Evolutionary conservation across 2,329 filamentous ascomycete species (phyloP), one percentile per base, ranked within the genome.

Genomic region (Paramyrothecium roridum): DNA sequence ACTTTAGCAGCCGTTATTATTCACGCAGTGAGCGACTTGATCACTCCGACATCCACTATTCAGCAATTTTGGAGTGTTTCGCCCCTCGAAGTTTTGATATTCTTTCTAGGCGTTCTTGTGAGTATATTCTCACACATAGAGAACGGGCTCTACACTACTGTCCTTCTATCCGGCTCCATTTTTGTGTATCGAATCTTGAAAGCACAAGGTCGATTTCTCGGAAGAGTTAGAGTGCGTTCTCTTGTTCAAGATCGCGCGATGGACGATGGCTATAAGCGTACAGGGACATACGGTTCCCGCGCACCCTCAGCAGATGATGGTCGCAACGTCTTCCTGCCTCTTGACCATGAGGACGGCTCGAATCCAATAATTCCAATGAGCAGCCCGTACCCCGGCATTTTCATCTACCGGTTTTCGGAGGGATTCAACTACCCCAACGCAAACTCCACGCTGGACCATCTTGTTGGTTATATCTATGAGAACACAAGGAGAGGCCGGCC

Each of bases 401-500:
- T 98, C 74, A 96, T 98, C 67, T 98, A 96, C 76, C 87, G 93
- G 48, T 97, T 96, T 72, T 86, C 89, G 0, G 93, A 98, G 75
- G 91, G 93, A 47, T 96, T 96, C 80, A 96, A 95, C 74, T 99
- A 98, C 66, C 91, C 93, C 57, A 99, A 96, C 64, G 92, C 92
- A 20, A 91, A 91, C 65, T 87, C 91, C 69, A 92, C 96, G 60
- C 84, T 96, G 55, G 92, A 97, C 66, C 84, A 91, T 65, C 79
- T 96, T 52, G 83, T 85, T 2, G 74, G 80, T 2, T 83, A 86
- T 62, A 84, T 96, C 49, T 88, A 88, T 61, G 71, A 79, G 47
- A 75, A 87, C 57, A 96, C 93, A 2, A 86, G 89, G 40, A 87
- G 91, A 33, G 96, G 91, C 1, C 90, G 89, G 60, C 77, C 85